Base-by-base conservation (phyloP, 768 basidiomycete species). In the Trametes cingulata region DNA sequence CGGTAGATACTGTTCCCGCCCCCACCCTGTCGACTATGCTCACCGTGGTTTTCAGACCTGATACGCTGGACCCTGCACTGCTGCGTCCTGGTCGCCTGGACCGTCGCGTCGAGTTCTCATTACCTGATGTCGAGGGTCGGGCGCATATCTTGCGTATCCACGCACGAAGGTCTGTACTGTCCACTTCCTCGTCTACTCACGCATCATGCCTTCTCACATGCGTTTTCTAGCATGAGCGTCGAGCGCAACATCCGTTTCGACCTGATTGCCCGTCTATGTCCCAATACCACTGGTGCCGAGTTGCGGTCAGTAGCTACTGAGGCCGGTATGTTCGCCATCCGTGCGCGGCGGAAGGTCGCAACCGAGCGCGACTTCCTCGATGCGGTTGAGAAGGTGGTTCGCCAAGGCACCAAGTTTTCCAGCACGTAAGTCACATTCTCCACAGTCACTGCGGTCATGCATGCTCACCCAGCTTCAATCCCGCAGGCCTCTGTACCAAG, bases 291-390 rank as follows among this genome's bases (percentile, higher is more conserved):
- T 12, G 97, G 97, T 60, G 97, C 97, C n/a, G 97, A 99, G 75
- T 75, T 99, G 59, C 88, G 95, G 47, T 94, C 93, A 24, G 97
- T 99, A 8, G 95, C 95, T 15, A 99, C 96, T 9, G 96, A 99
- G 83, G 97, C 97, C 48, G 97, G 97, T n/a, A 98, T 99, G 97
- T 99, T 96, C 76, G 96, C 97, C 1, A 99, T 99, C 70, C 90
- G 97, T 60, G 91, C 93, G 45, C 82, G 97, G 67, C 82, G 97
- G 75, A 98, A 98, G 74, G 94, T 98, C 1, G 95, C 95, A 0
- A 94, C 94, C 6, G 97, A 99, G 72, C 88, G 93, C 55, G 97
- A 99, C 75, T 99, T 98, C 78, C 77, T 99, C 72, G 95, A 97
- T 65, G 91, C 95, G 12, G 96, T 99, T 2, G 97, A 99, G 80